Evolutionary conservation across 2,329 filamentous ascomycete species (phyloP), one percentile per base, ranked within the genome.

Genomic region (Capronia coronata): DNA sequence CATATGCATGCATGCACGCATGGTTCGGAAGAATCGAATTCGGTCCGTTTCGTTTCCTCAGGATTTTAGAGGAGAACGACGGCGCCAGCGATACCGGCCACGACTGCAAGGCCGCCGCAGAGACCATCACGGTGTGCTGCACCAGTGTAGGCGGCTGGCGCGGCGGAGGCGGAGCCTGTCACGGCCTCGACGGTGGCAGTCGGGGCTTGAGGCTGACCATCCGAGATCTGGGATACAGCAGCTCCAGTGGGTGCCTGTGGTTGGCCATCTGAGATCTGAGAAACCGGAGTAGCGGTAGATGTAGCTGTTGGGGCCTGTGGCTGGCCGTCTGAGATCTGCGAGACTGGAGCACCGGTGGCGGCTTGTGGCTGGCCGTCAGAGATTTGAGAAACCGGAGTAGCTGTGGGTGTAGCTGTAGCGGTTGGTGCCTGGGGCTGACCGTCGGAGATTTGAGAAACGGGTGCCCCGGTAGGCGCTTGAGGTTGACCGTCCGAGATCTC

Each of bases 311-410:
- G 32, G 2, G 3, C 68, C 60, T 75, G 71, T 55, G 75, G 64
- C 27, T 55, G 52, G 19, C 55, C 55, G 18, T 58, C 52, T 19
- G 42, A 52, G 34, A 54, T 56, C 43, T 56, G 45, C n/a, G 40
- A 38, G 3, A 55, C 43, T 2, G 47, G 38, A 1, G 46, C 25
- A 1, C 34, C 44, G 3, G 44, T 46, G 3, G 45, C 22, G 18
- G 3, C 68, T 59, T 75, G 71, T 55, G 75, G 64, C 62, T 77
- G 74, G 34, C 74, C 75, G 51, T 77, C 75, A 2, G 67, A 66
- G 56, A 68, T 68, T 63, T 76, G 70, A 43, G 46, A 38, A n/a
- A 57, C 56, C 2, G 52, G 46, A 6, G 55, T 41, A 35, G 43
- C 46, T 65, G 21, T 64, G 22, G 50, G 35, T n/a, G n/a, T n/a